Conservation (phyloP, 495 filamentous ascomycete species). For the Lasiosphaeriaceae sp. region DNA sequence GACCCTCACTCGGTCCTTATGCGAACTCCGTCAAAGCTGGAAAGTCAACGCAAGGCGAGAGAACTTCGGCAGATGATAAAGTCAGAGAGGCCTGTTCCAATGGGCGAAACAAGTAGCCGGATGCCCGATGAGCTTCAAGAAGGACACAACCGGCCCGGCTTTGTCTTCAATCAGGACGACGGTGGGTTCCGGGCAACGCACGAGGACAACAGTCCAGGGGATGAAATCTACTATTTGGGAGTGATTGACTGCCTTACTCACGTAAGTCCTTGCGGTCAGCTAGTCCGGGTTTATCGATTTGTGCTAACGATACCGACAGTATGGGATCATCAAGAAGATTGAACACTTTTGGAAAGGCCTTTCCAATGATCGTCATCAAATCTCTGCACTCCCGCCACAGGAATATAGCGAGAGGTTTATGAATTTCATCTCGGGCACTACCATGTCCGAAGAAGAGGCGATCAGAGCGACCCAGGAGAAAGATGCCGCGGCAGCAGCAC, state of each 20-base stretch:
- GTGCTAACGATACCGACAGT: slow-evolving; percentile 51
- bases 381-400: slow-evolving; percentile 89
- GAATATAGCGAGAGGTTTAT: slow-evolving; percentile 92
- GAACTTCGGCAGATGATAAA: slow-evolving; percentile 91
- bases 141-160: slow-evolving; percentile 44
- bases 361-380: slow-evolving; percentile 71
- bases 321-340: slow-evolving; percentile 79
- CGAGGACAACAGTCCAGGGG: slow-evolving; percentile 76
- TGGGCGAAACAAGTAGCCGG: slow-evolving; percentile 74
- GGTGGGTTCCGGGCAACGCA: slow-evolving; percentile 92
- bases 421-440: slow-evolving; percentile 85
- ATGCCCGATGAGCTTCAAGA: slow-evolving; percentile 88
- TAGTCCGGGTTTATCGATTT: not conserved
- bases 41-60: slow-evolving; percentile 85
- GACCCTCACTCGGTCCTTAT: slow-evolving; percentile 61
- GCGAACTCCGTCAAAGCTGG: slow-evolving; percentile 90
- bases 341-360: slow-evolving; percentile 95
- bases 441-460: slow-evolving; percentile 82
- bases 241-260: slow-evolving; percentile 98
- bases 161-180: slow-evolving; percentile 87
- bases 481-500: slow-evolving; percentile 40
- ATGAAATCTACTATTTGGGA: slow-evolving; percentile 95
- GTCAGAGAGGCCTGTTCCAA: slow-evolving; percentile 82
- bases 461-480: slow-evolving; percentile 55
- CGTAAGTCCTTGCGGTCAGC: slow-evolving; percentile 50